Percentiles rank a stretch among this genome's conserved stretches.
These are phyloP conservation scores for Linnemannia elongata DNA, from an alignment of 192 early-diverging fungal species.

Conservation along the genomic window DNA sequence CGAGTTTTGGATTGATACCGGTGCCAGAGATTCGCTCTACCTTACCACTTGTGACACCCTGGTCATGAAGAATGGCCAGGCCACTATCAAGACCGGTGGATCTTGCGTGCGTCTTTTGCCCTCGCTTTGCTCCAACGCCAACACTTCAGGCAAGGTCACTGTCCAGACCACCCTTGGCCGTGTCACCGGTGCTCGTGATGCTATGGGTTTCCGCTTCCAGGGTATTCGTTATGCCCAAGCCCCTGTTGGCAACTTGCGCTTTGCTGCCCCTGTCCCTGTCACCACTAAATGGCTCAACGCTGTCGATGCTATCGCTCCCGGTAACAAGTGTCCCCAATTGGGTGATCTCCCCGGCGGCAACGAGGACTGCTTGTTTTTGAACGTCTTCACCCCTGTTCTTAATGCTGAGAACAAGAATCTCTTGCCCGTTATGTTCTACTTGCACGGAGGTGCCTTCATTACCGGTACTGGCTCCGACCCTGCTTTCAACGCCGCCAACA, in stretches of 20 bases:
- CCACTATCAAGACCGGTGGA: slow-evolving; percentile 32
- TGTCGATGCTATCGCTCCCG: slow-evolving; percentile 40
- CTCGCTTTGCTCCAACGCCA: slow-evolving; percentile 50
- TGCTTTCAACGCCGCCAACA: slow-evolving; percentile 54
- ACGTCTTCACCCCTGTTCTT: slow-evolving; percentile 52
- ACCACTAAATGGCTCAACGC: slow-evolving; percentile 32
- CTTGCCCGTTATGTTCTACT: slow-evolving; percentile 55
- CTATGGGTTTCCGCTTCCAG: slow-evolving; percentile 51
- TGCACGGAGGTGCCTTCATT: slow-evolving; percentile 55
- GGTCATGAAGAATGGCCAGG: slow-evolving; percentile 34
- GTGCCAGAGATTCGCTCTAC: slow-evolving; percentile 33
- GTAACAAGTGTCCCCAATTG: slow-evolving; percentile 52
- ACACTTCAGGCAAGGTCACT: slow-evolving; percentile 34
- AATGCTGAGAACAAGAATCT: slow-evolving; percentile 28
- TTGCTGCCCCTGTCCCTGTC: slow-evolving; percentile 46
- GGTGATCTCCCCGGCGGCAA: slow-evolving; percentile 42
- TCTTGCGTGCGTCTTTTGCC: slow-evolving; percentile 43
- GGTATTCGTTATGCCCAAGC: slow-evolving; percentile 57
- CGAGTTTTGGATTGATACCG: slow-evolving; percentile 52
- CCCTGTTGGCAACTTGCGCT: slow-evolving; percentile 48
- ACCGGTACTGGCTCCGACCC: slow-evolving; percentile 54
- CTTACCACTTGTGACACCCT: slow-evolving; percentile 47
- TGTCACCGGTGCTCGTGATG: slow-evolving; percentile 47
- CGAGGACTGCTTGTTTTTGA: slow-evolving; percentile 58
- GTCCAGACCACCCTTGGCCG: slow-evolving; percentile 35